Percentiles rank a stretch among this genome's conserved stretches.
Evolutionary conservation across 805 yeast species (phyloP).

Genomic region (Barnettozyma californica): DNA sequence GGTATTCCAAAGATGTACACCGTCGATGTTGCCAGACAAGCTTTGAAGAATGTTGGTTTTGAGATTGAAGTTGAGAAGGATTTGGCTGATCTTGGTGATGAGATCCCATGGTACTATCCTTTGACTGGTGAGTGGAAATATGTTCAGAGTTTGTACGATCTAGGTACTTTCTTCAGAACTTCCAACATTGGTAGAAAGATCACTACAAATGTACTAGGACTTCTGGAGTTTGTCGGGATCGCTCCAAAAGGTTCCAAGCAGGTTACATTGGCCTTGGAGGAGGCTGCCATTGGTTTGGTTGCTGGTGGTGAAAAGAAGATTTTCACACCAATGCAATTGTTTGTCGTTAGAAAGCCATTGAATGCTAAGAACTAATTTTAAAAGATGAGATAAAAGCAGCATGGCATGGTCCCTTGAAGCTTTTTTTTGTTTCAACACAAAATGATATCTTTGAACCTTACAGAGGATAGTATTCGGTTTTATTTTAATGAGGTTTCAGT

Average conservation of each 20-base stretch:
- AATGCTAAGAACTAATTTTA: slow-evolving; percentile 9
- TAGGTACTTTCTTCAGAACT: slow-evolving; percentile 84
- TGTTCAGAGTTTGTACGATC: slow-evolving; percentile 72
- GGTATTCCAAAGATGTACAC: slow-evolving; percentile 97
- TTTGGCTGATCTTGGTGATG: slow-evolving; percentile 76
- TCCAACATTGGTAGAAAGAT: slow-evolving; percentile 78
- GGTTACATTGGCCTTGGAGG: slow-evolving; percentile 91
- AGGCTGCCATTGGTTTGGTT: slow-evolving; percentile 93
- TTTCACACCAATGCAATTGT: slow-evolving; percentile 98
- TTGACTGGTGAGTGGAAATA: slow-evolving; percentile 90
- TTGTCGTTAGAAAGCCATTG: slow-evolving; percentile 78
- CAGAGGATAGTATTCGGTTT: neutral
- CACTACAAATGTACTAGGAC: slow-evolving; percentile 74
- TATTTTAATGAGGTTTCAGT: neutral
- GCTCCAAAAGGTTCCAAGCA: slow-evolving; percentile 91
- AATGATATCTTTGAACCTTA: too few species aligned
- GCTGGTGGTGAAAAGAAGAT: slow-evolving; percentile 86
- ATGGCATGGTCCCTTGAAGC: too few species aligned
- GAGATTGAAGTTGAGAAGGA: slow-evolving; percentile 71
- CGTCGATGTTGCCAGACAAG: slow-evolving; percentile 80
- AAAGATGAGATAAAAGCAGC: neutral
- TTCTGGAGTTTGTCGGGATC: slow-evolving; percentile 78
- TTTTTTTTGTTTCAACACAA: neutral
- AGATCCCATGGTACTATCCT: slow-evolving; percentile 97
- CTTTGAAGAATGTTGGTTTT: slow-evolving; percentile 83